Base-by-base conservation (phyloP, 2,329 filamentous ascomycete genomes). In the Fusarium caatingaense region DNA sequence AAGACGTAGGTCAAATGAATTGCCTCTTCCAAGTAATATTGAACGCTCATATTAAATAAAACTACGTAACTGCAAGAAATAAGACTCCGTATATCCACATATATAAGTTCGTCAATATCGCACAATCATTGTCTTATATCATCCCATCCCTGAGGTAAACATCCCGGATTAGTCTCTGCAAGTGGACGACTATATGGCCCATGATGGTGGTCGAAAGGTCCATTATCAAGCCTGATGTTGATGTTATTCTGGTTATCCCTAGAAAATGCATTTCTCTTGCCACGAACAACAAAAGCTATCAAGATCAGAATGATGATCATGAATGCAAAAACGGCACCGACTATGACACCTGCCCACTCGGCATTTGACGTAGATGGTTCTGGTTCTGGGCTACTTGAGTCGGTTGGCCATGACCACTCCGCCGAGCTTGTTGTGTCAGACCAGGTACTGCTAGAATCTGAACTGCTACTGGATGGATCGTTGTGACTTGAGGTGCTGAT, bases 1-100 rank as follows among this genome's bases (percentile, higher is more conserved):
- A 98, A 97, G 84, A 80, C 90, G 3, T 94, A 57, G 6, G 54
- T 23, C 16, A 16, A 23, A 9, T 9, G 30, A 16, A 32, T 7
- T 32, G 13, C 13, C 16, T 32, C 30, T 16, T 32, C 4, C 8
- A 32, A 32, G 30, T 32, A 32, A 32, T 32, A 16, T 32, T 5
- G 0, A 16, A 32, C 15, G 15, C 30, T 16, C 15, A 32, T 9
- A 32, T 16, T 2, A 32, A 32, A 32, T 9, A 32, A 32, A 16
- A 16, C 30, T 16, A 16, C 15, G 15, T 16, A 16, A 32, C 6
- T 21, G 15, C n/a, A 16, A 6, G 11, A 48, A 32, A 8, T 3
- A 28, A 3, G 11, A 6, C 11, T 10, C 12, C n/a, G n/a, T 50
- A 25, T 3, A 34, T 44, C 1, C 11, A 15, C 8, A 8, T 15